phyloP scores from a whole-genome alignment of 2,329 filamentous ascomycete species.

The Aspergillus awamori region DNA sequence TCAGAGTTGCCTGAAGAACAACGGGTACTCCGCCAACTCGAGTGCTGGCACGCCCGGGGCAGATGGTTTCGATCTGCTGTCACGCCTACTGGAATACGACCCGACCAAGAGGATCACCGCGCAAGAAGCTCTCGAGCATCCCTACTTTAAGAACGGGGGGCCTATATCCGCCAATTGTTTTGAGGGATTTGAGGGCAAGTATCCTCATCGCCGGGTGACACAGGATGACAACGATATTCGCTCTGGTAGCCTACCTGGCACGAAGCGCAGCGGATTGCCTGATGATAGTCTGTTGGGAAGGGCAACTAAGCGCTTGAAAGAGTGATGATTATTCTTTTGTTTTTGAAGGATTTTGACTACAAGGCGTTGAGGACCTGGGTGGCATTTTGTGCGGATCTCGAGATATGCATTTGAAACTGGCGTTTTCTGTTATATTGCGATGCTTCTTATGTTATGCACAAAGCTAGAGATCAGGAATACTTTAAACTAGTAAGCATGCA shows the following conservation, averaged over 20 bases:
- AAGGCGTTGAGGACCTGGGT: neutral
- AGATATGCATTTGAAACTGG: neutral
- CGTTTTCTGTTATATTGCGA: neutral
- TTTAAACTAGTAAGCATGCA: neutral
- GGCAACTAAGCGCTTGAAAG: slow-evolving; percentile 59
- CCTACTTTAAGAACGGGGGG: slow-evolving; percentile 76
- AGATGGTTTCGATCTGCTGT: slow-evolving; percentile 81
- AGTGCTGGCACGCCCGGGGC: slow-evolving; percentile 62
- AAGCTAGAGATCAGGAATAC: neutral
- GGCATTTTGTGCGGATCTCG: neutral
- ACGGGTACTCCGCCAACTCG: slow-evolving; percentile 53
- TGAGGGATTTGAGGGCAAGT: slow-evolving; percentile 83
- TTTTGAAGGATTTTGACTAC: neutral
- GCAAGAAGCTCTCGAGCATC: slow-evolving; percentile 82
- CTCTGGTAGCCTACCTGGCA: slow-evolving; percentile 85
- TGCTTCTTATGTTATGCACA: neutral
- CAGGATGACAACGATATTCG: slow-evolving; percentile 95
- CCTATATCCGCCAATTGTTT: slow-evolving; percentile 83
- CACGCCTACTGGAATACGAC: slow-evolving; percentile 87
- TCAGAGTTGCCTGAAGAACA: slow-evolving; percentile 67
- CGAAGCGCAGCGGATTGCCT: slow-evolving; percentile 81
- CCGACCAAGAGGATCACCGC: slow-evolving; percentile 86
- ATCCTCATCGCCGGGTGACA: slow-evolving; percentile 86
- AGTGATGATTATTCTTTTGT: slow-evolving; percentile 29
- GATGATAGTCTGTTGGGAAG: slow-evolving; percentile 72